These are phyloP conservation scores for Neurospora cerealis DNA, from an alignment of 495 filamentous ascomycete genomes.

Conservation along the genomic window DNA sequence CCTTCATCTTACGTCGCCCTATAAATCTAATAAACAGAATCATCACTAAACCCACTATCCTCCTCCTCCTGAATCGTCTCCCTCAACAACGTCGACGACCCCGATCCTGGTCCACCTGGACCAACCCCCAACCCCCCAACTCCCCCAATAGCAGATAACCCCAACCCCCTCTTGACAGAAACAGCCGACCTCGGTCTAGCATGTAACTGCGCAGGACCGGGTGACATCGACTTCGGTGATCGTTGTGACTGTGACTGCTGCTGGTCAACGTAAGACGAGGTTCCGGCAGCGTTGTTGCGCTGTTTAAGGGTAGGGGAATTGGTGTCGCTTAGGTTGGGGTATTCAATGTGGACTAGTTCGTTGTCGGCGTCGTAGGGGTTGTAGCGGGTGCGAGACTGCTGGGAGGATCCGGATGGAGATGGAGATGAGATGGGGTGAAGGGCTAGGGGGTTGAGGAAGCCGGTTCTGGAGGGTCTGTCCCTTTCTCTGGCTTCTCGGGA, in stretches of 20 bases:
- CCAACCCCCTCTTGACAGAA: not conserved
- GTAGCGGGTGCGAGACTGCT: not conserved
- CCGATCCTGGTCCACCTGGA: constrained; percentile 12
- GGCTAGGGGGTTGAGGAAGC: not conserved
- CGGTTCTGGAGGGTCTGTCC: not conserved
- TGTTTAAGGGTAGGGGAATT: not conserved
- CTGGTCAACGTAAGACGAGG: not conserved
- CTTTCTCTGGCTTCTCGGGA: not conserved
- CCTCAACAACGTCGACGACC: constrained; percentile 34
- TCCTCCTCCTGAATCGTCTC: constrained; percentile 60
- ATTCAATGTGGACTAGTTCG: not conserved
- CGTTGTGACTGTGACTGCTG: not conserved
- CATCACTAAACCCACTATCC: constrained; percentile 4
- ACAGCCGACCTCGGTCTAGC: not conserved
- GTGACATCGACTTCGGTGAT: not conserved
- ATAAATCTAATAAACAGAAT: not conserved
- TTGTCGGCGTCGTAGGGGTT: not conserved
- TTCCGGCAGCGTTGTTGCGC: not conserved
- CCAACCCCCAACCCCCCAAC: not conserved
- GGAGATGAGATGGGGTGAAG: not conserved
- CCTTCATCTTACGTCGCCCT: not conserved
- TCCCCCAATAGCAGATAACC: not conserved
- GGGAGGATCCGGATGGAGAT: too few relatives aligned
- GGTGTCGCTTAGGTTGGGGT: not conserved
- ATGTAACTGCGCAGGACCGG: not conserved